Base-by-base conservation (phyloP, 192 early-diverging fungal genomes). In the Radiomyces spectabilis region DNA sequence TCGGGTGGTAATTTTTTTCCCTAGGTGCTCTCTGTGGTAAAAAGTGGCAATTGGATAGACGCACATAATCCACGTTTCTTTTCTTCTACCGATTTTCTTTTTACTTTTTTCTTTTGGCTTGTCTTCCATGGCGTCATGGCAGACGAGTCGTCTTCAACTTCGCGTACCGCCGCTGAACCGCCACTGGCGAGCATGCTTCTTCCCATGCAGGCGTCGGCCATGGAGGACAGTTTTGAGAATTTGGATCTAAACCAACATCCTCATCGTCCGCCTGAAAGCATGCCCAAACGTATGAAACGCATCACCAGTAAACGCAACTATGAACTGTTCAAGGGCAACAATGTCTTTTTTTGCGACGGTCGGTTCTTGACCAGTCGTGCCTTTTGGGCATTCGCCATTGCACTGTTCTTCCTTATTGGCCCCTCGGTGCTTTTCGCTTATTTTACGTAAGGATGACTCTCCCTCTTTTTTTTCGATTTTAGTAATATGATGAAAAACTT, bases 331-430 rank as follows among this genome's bases (percentile, higher is more conserved):
- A 61, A 64, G n/a, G 75, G 75, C 21, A 53, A 58, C 51, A 84
- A 75, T 63, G 61, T 74, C 35, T 83, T 82, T 63, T 74, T 78
- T 41, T 74, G 76, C 15, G 61, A 72, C 9, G 85, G 85, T 0
- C 77, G 81, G 16, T 59, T 75, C 29, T 68, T 83, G 41, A 85
- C 85, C 0, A 81, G 81, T 54, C 71, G 68, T 34, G 71, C 71
- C 18, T 76, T 78, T 19, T 59, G 61, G 24, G 83, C 81, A 6
- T 87, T 87, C 56, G 12, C 16, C n/a, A 1, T 53, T n/a, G 22
- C 52, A 4, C 37, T 53, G 37, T 53, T 53, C 41, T 13, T 53
- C 18, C 6, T 79, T 5, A 22, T 79, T 18, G 71, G 78, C 1
- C 41, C 84, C 18, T 64, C 59, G 12, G 64, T 83, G 41, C 48